These are phyloP conservation scores for Cryptococcus maquisensis DNA, from an alignment of 1,284 basidiomycete species.

Conservation along the genomic window DNA sequence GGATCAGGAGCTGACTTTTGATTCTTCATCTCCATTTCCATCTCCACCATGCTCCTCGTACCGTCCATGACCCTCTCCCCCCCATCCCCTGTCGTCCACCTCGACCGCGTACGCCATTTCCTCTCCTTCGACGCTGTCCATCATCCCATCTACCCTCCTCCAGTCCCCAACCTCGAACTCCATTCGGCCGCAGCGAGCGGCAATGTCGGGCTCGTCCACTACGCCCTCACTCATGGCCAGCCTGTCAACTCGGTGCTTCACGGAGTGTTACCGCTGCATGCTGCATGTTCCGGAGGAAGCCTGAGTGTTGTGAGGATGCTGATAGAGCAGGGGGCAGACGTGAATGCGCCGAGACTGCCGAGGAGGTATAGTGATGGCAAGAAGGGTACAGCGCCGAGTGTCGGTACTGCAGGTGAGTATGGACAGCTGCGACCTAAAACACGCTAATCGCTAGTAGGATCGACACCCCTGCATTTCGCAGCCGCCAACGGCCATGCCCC, in stretches of 20 bases:
- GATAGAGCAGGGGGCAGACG: conserved; percentile 85
- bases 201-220: conserved; percentile 61
- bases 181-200: conserved; percentile 85
- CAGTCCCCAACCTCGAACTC: conserved; percentile 78
- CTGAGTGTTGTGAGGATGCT: conserved; percentile 77
- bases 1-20: not conserved
- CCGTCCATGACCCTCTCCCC: not conserved
- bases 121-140: not conserved
- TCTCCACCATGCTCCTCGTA: not conserved
- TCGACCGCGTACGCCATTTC: conserved; percentile 7
- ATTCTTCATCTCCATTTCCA: not conserved
- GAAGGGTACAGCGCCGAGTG: conserved; percentile 55
- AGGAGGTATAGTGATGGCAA: conserved; percentile 66
- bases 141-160: conserved; percentile 8
- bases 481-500: conserved; percentile 80
- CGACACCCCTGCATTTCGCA: conserved; percentile 90
- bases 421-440: not conserved
- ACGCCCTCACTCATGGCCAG: conserved; percentile 82
- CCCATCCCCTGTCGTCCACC: not conserved
- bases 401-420: conserved; percentile 58
- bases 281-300: conserved; percentile 80
- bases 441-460: conserved; percentile 52
- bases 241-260: conserved; percentile 88
- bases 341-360: conserved; percentile 71
- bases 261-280: conserved; percentile 85